These are phyloP conservation scores for Emericellopsis cladophorae DNA, from an alignment of 2,329 filamentous ascomycete species.

Conservation along the genomic window DNA sequence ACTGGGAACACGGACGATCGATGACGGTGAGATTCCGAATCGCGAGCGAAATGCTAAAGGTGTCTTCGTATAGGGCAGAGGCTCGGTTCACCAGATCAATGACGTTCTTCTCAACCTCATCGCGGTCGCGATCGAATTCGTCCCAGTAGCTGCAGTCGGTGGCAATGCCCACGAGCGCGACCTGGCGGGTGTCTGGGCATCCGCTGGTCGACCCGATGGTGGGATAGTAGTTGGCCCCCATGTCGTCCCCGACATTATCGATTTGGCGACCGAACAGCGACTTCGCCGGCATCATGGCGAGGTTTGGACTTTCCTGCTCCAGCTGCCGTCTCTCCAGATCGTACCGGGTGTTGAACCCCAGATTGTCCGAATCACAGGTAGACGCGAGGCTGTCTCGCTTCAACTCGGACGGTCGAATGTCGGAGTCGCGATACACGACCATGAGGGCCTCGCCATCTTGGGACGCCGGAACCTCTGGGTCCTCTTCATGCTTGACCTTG, in stretches of 20 bases:
- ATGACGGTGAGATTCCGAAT: slow-evolving; percentile 76
- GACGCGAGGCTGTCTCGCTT: slow-evolving; percentile 40
- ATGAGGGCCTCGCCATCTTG: slow-evolving; percentile 57
- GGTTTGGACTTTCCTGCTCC: slow-evolving; percentile 10
- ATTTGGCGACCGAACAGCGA: slow-evolving; percentile 68
- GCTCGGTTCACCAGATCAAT: slow-evolving; percentile 77
- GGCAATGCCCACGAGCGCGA: slow-evolving; percentile 82
- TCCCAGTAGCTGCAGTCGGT: slow-evolving; percentile 84
- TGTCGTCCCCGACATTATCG: slow-evolving; percentile 55
- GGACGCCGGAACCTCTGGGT: slow-evolving; percentile 48
- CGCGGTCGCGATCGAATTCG: slow-evolving; percentile 51
- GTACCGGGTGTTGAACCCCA: slow-evolving; percentile 67
- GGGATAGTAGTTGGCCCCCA: slow-evolving; percentile 56
- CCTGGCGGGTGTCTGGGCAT: slow-evolving; percentile 80
- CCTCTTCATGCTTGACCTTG: slow-evolving; percentile 55
- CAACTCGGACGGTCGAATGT: slow-evolving; percentile 39
- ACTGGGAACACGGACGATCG: slow-evolving; percentile 60
- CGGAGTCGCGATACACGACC: slow-evolving; percentile 86
- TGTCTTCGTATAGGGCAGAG: slow-evolving; percentile 75
- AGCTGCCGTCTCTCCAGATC: slow-evolving; percentile 40
- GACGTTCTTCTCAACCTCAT: slow-evolving; percentile 56
- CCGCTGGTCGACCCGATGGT: slow-evolving; percentile 75
- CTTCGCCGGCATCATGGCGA: slow-evolving; percentile 48
- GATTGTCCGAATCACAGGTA: slow-evolving; percentile 60
- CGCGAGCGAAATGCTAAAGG: slow-evolving; percentile 90